Percentiles rank a stretch among this genome's conserved stretches.
phyloP scores from a whole-genome alignment of 192 early-diverging fungal species.

The Podila epigama region DNA sequence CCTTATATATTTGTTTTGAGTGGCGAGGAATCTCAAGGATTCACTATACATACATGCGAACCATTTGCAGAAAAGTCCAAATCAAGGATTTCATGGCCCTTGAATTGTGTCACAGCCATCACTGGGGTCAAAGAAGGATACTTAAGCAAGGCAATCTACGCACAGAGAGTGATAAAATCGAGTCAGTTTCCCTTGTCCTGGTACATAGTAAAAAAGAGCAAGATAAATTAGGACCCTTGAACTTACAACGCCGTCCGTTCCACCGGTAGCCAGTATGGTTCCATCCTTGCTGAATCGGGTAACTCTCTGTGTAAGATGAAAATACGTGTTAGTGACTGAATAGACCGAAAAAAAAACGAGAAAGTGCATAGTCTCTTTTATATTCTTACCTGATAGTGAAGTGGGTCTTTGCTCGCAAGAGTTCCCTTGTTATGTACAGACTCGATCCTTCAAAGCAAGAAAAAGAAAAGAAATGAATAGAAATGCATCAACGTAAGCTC shows the following conservation, averaged over 20 bases:
- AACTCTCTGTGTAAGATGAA: conserved; percentile 52
- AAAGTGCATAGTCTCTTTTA: background rate
- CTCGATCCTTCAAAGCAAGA: conserved; percentile 37
- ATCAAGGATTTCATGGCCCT: conserved; percentile 71
- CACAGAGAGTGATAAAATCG: background rate
- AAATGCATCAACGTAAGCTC: too few relatives aligned
- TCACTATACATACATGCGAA: conserved; percentile 14
- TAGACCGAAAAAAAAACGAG: background rate
- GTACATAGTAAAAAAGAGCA: background rate
- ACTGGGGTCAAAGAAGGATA: conserved; percentile 66
- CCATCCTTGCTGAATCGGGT: conserved; percentile 74
- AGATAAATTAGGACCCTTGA: background rate
- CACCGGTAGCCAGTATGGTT: conserved; percentile 66
- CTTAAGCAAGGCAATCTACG: conserved; percentile 53
- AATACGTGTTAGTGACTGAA: background rate
- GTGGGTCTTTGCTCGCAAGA: conserved; percentile 56
- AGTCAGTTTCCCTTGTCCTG: background rate
- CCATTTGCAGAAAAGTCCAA: conserved; percentile 66
- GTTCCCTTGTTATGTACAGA: conserved; percentile 50
- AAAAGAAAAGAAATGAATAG: background rate
- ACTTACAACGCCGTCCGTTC: conserved; percentile 73
- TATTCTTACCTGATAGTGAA: conserved; percentile 62
- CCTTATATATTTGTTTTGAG: too few relatives aligned
- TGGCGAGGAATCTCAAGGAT: too few relatives aligned
- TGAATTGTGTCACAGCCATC: conserved; percentile 58